Evolutionary conservation across 345 rosid species (phyloP), one percentile per base, ranked within the genome.

Genomic region (Lepidium didymum): DNA sequence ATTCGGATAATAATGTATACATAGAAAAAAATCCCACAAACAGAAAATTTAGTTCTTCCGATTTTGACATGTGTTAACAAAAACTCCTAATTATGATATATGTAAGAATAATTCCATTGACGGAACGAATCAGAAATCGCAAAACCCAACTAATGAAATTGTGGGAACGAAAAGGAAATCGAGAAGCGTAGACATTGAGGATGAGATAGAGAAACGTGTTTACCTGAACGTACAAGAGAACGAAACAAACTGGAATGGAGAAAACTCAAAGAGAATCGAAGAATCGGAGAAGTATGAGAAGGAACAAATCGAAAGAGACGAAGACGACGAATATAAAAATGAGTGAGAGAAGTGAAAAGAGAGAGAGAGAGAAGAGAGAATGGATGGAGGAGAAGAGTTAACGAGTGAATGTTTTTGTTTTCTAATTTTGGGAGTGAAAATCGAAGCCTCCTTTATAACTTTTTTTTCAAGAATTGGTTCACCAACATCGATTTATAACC

Each of bases 301-400:
- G 44, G 44, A 51, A 27, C 10, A 14, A 8, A 44, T 46, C 38
- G 38, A 27, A 35, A 42, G 29, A 8, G 63, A 41, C 35, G 64
- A 64, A 46, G 73, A 14, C 53, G 62, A 13, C 52, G 58, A 44
- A 69, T 10, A 27, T 56, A 63, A 55, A 63, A 40, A 54, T 0
- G 74, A 68, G 74, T 53, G 77, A 59, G 55, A 57, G 51, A 56
- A 49, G 74, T 49, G 43, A 10, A 38, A 47, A 56, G 60, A 31
- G 64, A 51, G 44, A 72, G 40, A 36, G n/a, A n/a, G n/a, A n/a
- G 65, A 47, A 25, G 44, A 49, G 58, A 8, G 55, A 4, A 52
- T 78, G 88, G 82, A 76, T 80, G 87, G 95, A 67, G 73, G 77
- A 74, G 62, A 60, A 58, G 77, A 67, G 72, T 44, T 66, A 23